These are phyloP conservation scores for Aureobasidium sp. DNA, from an alignment of 2,329 filamentous ascomycete genomes.

Conservation along the genomic window DNA sequence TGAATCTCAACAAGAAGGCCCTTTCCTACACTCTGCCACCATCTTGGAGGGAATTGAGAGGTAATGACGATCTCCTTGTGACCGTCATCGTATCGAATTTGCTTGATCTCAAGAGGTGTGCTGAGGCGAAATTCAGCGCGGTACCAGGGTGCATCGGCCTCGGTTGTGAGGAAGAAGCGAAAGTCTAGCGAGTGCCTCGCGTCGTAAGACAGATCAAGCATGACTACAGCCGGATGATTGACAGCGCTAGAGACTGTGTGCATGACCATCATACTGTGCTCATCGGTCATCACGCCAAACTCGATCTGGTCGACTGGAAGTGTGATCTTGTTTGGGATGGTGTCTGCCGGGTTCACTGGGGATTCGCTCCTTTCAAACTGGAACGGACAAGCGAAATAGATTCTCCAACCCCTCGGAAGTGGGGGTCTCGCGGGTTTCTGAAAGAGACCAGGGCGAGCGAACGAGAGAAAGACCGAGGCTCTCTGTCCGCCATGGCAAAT, in stretches of 20 bases:
- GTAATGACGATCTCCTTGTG: conserved; percentile 28
- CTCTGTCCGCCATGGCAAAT: background rate
- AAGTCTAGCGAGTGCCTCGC: conserved; percentile 14
- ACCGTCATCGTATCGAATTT: background rate
- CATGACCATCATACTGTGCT: conserved; percentile 54
- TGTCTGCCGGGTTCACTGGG: background rate
- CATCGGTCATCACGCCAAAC: conserved; percentile 55
- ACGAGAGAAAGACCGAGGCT: background rate
- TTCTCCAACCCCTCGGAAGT: background rate
- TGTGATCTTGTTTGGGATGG: conserved; percentile 19
- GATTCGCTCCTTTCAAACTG: background rate
- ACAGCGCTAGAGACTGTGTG: conserved; percentile 33
- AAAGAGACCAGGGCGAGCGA: background rate
- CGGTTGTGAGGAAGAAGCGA: conserved; percentile 13
- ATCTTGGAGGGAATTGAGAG: conserved; percentile 35
- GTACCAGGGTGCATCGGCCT: conserved; percentile 4
- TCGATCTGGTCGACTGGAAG: conserved; percentile 37
- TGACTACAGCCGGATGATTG: conserved; percentile 4
- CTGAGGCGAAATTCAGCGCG: background rate
- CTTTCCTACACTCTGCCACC: conserved; percentile 19
- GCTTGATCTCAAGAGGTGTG: background rate
- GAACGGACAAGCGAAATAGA: background rate
- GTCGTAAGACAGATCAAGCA: conserved; percentile 8
- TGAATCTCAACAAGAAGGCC: conserved; percentile 34
- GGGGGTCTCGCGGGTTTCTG: too few species aligned